A percentile compares a stretch with the other conserved stretches of the same genome.
phyloP scores from a whole-genome alignment of 306 rosid species.

The Cotoneaster glaucophyllus region DNA sequence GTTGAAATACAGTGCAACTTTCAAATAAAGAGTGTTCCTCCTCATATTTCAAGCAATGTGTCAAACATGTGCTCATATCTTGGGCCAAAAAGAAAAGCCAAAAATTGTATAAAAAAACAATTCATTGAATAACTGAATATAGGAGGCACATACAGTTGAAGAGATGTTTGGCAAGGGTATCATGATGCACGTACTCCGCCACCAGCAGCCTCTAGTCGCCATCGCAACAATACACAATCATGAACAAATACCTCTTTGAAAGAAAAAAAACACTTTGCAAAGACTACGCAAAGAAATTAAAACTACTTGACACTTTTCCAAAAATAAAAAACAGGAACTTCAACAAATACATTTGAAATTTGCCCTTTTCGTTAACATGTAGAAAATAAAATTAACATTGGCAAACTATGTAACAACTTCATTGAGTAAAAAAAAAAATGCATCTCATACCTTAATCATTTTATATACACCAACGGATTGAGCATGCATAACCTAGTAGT shows the following conservation, averaged over 20 bases:
- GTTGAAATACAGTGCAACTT: neutral
- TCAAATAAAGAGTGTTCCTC: neutral
- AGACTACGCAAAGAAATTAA: slow-evolving; percentile 58
- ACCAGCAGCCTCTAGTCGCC: slow-evolving; percentile 76
- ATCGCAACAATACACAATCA: slow-evolving; percentile 79
- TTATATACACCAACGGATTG: slow-evolving; percentile 89
- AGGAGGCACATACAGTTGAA: slow-evolving; percentile 49
- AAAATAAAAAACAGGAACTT: neutral
- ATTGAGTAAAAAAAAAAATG: neutral
- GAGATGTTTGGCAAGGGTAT: slow-evolving; percentile 75
- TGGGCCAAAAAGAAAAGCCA: neutral
- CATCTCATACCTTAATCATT: slow-evolving; percentile 73
- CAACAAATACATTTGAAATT: neutral
- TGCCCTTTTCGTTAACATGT: neutral
- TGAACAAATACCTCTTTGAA: slow-evolving; percentile 69
- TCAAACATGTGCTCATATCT: too few relatives aligned
- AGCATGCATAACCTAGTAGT: slow-evolving; percentile 94
- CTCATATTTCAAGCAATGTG: neutral
- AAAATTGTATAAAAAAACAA: neutral
- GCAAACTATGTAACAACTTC: too few relatives aligned
- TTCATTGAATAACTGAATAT: neutral
- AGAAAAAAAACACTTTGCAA: slow-evolving; percentile 90
- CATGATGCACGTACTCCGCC: slow-evolving; percentile 76
- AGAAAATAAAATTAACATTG: neutral
- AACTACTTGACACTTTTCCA: slow-evolving; percentile 28